A percentile compares a stretch with the other conserved stretches of the same genome.
Conservation (phyloP, 805 yeast genomes). For the Candida schatavii region DNA sequence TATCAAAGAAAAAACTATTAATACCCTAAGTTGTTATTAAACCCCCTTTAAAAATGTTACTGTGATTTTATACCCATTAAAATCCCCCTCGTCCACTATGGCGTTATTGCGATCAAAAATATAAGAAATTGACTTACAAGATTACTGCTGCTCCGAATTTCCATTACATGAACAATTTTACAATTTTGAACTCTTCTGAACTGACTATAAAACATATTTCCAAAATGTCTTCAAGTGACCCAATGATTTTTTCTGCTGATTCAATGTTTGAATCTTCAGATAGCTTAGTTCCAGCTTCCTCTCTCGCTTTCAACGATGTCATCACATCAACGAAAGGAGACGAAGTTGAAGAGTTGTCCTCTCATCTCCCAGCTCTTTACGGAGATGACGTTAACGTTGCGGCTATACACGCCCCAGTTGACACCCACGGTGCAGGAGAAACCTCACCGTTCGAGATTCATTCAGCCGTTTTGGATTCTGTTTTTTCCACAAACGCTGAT, state of each 20-base stretch:
- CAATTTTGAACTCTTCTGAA: constrained; percentile 10
- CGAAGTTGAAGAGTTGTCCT: constrained; percentile 21
- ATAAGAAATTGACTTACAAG: constrained; percentile 6
- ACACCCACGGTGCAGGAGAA: constrained; percentile 3
- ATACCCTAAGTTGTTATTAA: constrained; percentile 24
- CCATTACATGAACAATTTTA: constrained; percentile 4
- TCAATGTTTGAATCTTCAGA: constrained; percentile 24
- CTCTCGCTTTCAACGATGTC: constrained; percentile 3
- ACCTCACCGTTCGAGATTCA: constrained; percentile 53
- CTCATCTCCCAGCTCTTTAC: constrained; percentile 23
- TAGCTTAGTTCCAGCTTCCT: constrained; percentile 17
- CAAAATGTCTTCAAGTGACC: constrained; percentile 25
- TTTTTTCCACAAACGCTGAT: constrained; percentile 41
- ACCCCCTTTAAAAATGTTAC: constrained; percentile 29
- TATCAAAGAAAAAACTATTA: constrained; percentile 14
- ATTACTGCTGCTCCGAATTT: constrained; percentile 7
- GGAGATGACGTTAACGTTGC: constrained; percentile 3
- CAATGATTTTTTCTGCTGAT: constrained; percentile 22
- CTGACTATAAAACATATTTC: constrained; percentile 10
- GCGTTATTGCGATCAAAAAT: constrained; percentile 18
- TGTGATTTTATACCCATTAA: constrained; percentile 19
- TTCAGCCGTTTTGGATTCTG: constrained; percentile 50
- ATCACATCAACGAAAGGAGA: constrained; percentile 15
- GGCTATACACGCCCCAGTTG: constrained; percentile 5
- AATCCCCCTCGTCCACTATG: constrained; percentile 27